Conservation (phyloP, 2,329 filamentous ascomycete species). For the Fusarium chlamydosporum region DNA sequence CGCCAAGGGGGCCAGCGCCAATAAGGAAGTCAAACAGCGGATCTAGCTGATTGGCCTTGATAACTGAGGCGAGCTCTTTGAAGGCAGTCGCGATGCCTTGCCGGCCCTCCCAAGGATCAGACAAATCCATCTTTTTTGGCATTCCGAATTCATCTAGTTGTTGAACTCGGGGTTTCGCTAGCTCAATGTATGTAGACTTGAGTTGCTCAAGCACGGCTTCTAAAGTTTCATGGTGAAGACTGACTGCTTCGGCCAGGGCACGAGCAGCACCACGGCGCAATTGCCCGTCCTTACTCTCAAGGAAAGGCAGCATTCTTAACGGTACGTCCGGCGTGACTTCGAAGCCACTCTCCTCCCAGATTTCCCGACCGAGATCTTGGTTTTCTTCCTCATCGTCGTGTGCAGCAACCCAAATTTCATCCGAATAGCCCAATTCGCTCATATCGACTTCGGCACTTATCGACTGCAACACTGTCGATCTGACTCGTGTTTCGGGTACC, state of each 20-base stretch:
- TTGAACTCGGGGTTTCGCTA: conserved; percentile 85
- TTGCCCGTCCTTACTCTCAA: conserved; percentile 84
- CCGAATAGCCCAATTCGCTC: conserved; percentile 85
- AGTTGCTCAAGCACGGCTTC: conserved; percentile 74
- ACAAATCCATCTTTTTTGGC: conserved; percentile 87
- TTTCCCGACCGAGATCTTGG: conserved; percentile 82
- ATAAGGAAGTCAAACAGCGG: conserved; percentile 89
- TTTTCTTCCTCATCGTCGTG: conserved; percentile 95
- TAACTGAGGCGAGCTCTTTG: conserved; percentile 80
- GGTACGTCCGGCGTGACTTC: conserved; percentile 76
- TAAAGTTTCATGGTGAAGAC: conserved; percentile 71
- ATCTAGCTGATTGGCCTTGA: conserved; percentile 78
- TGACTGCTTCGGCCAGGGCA: conserved; percentile 81
- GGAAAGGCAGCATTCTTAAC: conserved; percentile 78
- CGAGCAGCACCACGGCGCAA: conserved; percentile 87
- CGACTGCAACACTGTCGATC: conserved; percentile 87
- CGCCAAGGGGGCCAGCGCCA: conserved; percentile 86
- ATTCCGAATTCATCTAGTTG: conserved; percentile 95
- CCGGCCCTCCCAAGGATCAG: conserved; percentile 91
- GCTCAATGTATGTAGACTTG: conserved; percentile 78
- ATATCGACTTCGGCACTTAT: conserved; percentile 94
- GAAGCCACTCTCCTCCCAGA: conserved; percentile 95
- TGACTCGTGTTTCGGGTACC: conserved; percentile 82
- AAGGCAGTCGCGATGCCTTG: conserved; percentile 92
- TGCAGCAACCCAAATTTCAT: conserved; percentile 93